phyloP scores from a whole-genome alignment of 2,329 filamentous ascomycete genomes.

The Talaromyces sp. region DNA sequence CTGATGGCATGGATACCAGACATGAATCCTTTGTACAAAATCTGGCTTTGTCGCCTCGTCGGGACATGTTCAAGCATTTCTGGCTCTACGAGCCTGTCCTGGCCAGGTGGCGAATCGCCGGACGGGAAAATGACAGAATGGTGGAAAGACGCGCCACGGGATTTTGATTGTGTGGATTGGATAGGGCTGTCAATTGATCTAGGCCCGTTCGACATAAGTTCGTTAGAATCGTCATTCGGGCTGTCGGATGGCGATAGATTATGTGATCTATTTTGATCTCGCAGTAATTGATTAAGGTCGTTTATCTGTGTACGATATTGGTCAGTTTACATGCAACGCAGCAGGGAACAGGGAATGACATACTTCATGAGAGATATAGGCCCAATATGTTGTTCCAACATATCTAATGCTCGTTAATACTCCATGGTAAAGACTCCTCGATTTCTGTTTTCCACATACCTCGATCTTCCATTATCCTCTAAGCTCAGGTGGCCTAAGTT shows the following conservation, averaged over 20 bases:
- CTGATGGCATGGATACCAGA: conserved; percentile 51
- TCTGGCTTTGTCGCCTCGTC: conserved; percentile 48
- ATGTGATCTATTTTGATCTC: conserved; percentile 44
- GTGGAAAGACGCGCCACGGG: conserved; percentile 35
- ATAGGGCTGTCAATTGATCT: conserved; percentile 19
- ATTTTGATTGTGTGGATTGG: conserved; percentile 14
- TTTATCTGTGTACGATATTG: conserved; percentile 36
- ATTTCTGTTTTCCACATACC: conserved; percentile 1
- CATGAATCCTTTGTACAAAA: conserved; percentile 52
- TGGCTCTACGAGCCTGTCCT: conserved; percentile 37
- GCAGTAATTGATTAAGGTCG: conserved; percentile 47
- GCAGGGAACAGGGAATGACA: not conserved
- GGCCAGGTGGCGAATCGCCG: conserved; percentile 38
- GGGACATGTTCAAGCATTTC: conserved; percentile 48
- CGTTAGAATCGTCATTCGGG: conserved; percentile 25
- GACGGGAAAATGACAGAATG: conserved; percentile 42
- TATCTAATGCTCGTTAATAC: conserved; percentile 34
- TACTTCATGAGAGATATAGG: conserved; percentile 50
- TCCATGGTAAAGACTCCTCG: not conserved
- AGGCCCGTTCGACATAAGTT: conserved; percentile 17
- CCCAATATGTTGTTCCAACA: conserved; percentile 50
- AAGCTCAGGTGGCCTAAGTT: conserved; percentile 48
- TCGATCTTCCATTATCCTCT: conserved; percentile 46
- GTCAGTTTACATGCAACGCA: too few species aligned
- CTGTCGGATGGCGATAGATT: conserved; percentile 25